Conservation (phyloP, 371 early-diverging fungal species). For the Mortierella sp. region DNA sequence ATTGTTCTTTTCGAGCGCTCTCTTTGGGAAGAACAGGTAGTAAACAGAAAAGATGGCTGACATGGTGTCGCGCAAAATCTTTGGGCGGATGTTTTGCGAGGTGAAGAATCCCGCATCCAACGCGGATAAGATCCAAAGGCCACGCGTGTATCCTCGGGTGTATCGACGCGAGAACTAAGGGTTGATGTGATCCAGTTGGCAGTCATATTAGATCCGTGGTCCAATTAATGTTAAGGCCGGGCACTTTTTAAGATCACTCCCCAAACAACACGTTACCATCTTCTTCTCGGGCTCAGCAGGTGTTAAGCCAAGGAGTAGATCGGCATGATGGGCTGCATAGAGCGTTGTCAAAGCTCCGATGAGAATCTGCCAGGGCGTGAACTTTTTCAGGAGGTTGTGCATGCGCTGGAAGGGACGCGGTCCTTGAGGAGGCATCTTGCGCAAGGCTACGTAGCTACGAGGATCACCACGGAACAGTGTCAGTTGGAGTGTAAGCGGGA, state of each 20-base stretch:
- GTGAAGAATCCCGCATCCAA: conserved; percentile 97
- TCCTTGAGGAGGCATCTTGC: conserved; percentile 28
- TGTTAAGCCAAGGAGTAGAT: conserved; percentile 46
- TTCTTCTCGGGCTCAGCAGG: conserved; percentile 50
- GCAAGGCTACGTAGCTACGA: conserved; percentile 48
- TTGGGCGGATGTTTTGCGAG: conserved; percentile 84
- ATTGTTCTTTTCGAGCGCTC: conserved; percentile 87
- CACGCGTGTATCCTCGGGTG: conserved; percentile 91
- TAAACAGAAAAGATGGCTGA: conserved; percentile 81
- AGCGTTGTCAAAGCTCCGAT: conserved; percentile 73
- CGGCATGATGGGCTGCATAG: conserved; percentile 69
- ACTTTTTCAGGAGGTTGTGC: conserved; percentile 56
- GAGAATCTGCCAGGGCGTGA: conserved; percentile 83
- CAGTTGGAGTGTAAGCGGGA: neutral
- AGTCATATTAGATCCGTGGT: no score
- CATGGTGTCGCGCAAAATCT: conserved; percentile 77
- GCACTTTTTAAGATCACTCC: no score
- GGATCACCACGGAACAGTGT: no score
- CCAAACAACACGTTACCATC: no score
- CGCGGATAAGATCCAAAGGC: conserved; percentile 91
- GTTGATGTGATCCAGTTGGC: conserved; percentile 49
- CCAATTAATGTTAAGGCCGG: no score
- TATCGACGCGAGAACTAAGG: conserved; percentile 70
- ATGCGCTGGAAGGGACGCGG: conserved; percentile 31
- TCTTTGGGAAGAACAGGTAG: conserved; percentile 88